Evolutionary conservation across 495 filamentous ascomycete genomes (phyloP).

Genomic region (Barbatosphaeria neglecta): DNA sequence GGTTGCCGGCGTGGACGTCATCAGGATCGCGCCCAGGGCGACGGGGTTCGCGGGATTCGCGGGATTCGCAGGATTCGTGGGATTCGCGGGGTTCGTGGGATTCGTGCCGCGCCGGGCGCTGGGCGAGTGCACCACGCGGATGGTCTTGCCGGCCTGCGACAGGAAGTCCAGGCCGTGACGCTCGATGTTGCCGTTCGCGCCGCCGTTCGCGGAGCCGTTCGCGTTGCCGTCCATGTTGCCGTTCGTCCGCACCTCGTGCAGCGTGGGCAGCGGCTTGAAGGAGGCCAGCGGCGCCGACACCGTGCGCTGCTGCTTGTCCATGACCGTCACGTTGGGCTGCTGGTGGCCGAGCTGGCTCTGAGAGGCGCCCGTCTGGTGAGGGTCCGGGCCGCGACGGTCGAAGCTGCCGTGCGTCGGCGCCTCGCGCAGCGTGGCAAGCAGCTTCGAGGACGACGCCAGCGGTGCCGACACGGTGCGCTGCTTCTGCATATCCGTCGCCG

Average conservation of each 20-base stretch:
- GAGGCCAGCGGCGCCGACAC: constrained; percentile 23
- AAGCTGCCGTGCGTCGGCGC: too few species aligned
- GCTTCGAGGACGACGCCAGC: constrained; percentile 14
- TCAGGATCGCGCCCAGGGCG: too few species aligned
- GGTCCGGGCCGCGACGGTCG: too few species aligned
- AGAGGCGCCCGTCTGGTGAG: neutral
- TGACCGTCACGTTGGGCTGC: neutral
- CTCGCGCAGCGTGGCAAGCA: neutral
- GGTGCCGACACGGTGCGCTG: constrained; percentile 17
- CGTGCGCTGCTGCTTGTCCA: constrained; percentile 14
- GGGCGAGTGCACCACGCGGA: constrained; percentile 37
- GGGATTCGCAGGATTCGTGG: too few species aligned
- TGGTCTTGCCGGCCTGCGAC: constrained; percentile 30
- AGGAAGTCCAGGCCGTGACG: constrained; percentile 22
- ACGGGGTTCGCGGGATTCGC: constrained; percentile 5
- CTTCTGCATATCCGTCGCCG: constrained; percentile 9
- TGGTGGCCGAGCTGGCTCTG: neutral
- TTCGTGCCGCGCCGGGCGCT: too few species aligned
- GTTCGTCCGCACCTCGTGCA: neutral
- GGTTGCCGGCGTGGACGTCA: too few species aligned
- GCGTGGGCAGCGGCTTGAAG: neutral
- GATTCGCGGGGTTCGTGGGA: too few species aligned
- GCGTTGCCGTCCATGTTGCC: too few species aligned
- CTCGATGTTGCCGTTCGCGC: too few species aligned
- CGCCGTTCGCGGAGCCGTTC: too few species aligned